Evolutionary conservation across 495 filamentous ascomycete species (phyloP).

Genomic region (Durotheca rogersii): DNA sequence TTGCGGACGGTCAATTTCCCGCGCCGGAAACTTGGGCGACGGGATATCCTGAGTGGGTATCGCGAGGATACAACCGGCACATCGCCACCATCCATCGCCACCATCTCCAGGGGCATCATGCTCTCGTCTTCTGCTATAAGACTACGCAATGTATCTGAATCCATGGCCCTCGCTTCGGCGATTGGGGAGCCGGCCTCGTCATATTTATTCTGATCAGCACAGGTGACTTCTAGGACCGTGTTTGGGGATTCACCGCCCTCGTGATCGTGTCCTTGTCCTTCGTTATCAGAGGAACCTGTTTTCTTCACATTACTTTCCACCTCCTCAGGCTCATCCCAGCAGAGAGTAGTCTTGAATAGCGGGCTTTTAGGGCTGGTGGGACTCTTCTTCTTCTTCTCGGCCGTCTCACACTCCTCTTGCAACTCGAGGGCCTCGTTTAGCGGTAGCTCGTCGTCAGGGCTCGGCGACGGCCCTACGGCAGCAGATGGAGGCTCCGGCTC

Average conservation of each 20-base stretch:
- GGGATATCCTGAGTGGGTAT: slow-evolving; percentile 1
- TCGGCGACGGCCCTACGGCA: background rate
- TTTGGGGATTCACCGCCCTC: slow-evolving; percentile 1
- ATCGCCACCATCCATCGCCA: no score
- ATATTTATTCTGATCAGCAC: background rate
- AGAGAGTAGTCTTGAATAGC: slow-evolving; percentile 19
- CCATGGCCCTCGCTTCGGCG: background rate
- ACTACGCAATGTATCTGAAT: slow-evolving; percentile 1
- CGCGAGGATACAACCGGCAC: background rate
- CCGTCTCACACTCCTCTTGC: background rate
- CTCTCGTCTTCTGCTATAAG: slow-evolving; percentile 9
- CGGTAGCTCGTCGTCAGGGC: slow-evolving; percentile 18
- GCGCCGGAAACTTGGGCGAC: slow-evolving; percentile 4
- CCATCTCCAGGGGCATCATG: slow-evolving; percentile 8
- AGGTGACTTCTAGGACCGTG: background rate
- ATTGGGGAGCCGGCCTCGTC: background rate
- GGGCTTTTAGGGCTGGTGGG: slow-evolving; percentile 24
- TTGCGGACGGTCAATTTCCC: slow-evolving; percentile 15
- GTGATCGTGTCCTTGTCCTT: background rate
- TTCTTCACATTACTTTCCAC: background rate
- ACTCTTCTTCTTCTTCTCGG: background rate
- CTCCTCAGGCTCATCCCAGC: slow-evolving; percentile 19
- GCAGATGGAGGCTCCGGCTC: slow-evolving; percentile 4
- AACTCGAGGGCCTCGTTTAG: slow-evolving; percentile 8
- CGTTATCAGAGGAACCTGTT: slow-evolving; percentile 4